Evolutionary conservation across 768 basidiomycete genomes (phyloP), one percentile per base, ranked within the genome.

Genomic region (Podaxis sp.): DNA sequence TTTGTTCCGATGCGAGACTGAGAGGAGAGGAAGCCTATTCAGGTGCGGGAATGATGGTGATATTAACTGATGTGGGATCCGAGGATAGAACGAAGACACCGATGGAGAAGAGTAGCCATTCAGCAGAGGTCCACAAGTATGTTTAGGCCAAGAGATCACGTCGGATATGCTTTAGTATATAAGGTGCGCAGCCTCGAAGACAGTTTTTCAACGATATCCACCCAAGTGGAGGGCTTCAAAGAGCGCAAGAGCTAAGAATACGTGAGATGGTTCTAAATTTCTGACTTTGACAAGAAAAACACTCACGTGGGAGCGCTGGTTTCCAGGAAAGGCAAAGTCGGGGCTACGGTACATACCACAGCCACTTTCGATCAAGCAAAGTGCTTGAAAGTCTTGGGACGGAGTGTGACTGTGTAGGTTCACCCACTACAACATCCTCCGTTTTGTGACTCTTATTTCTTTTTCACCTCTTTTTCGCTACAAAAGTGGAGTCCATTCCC

Each of bases 401-500:
- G 26, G 22, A 36, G 36, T n/a, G n/a, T 28, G 41, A 4, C 52
- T 30, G 36, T 20, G 52, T 62, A 24, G 20, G 44, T 48, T 55
- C 20, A 28, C 24, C 48, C 17, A 30, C 20, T 15, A 46, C 44
- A 22, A 46, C 44, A 10, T 46, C 24, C 38, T 12, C 49, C 24
- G 10, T 26, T 26, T 8, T 28, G 13, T 24, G 20, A 38, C 37
- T 12, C 50, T 60, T n/a, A 59, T 40, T 12, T 2, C 33, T 38
- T 4, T 15, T 44, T 58, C 33, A 10, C 33, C 33, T 58, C 44
- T 63, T 55, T 51, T 33, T 56, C n/a, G 24, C 26, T 59, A 58
- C 65, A 64, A 72, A 56, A 60, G 71, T 78, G 78, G 78, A 79
- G 77, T 70, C 70, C 28, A 76, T 79, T 66, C 77, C 78, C 50